phyloP scores from a whole-genome alignment of 2,329 filamentous ascomycete genomes.

The Aspergillus pseudonomiae region DNA sequence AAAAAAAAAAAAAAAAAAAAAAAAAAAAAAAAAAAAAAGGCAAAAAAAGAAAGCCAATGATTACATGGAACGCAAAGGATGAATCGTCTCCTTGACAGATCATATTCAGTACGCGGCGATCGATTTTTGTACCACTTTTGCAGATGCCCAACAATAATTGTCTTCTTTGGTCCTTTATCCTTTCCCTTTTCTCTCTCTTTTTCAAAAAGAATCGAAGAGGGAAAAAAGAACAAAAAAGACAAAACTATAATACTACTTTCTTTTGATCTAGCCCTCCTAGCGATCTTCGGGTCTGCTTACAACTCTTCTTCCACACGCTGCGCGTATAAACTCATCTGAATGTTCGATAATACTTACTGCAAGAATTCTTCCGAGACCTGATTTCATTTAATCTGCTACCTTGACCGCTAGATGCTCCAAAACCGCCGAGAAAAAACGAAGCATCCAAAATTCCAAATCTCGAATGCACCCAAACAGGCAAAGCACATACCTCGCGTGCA shows the following conservation, averaged over 20 bases:
- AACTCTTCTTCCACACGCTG: background rate
- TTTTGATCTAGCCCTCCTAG: background rate
- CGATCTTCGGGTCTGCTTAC: too few relatives aligned
- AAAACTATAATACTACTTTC: background rate
- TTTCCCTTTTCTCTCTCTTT: background rate
- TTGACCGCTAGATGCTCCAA: background rate
- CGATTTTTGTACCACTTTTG: background rate
- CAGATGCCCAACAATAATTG: background rate
- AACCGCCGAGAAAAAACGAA: background rate
- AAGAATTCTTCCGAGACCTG: background rate
- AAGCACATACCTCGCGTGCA: background rate
- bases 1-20: background rate
- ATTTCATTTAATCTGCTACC: background rate
- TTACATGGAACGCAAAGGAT: background rate
- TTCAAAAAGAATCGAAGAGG: too few relatives aligned
- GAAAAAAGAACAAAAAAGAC: background rate
- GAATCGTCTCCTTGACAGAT: slow-evolving; percentile 11
- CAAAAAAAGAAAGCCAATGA: background rate
- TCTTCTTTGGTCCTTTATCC: background rate
- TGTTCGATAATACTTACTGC: background rate
- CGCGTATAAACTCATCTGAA: background rate
- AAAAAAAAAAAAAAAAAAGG: background rate
- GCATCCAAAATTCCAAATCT: background rate
- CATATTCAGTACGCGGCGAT: slow-evolving; percentile 2
- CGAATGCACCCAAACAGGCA: background rate